Evolutionary conservation across 2,329 filamentous ascomycete genomes (phyloP), one percentile per base, ranked within the genome.

Genomic region (Neofusicoccum sp.): DNA sequence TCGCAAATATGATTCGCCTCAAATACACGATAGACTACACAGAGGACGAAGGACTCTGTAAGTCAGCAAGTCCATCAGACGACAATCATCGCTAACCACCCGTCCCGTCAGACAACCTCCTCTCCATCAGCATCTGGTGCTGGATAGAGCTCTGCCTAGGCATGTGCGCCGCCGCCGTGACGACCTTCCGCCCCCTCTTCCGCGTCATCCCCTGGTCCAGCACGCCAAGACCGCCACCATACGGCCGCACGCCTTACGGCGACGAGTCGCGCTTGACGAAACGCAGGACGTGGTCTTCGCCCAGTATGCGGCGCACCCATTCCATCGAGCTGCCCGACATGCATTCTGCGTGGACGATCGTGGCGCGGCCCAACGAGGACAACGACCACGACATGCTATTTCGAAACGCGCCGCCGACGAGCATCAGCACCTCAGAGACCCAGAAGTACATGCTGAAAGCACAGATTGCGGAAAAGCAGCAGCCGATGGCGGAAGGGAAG

Each of bases 1-100:
- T 58, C 30, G 54, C 54, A 6, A 58, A 44, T 20, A 58, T 58
- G 9, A 36, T 58, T 31, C 54, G 54, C 20, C 36, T 51, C 9
- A 51, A 51, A 28, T 31, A 16, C 9, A 8, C 36, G 7, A 58
- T 58, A n/a, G 24, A 40, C 31, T 58, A 45, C 31, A 3, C 12
- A 2, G 14, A 58, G 33, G 31, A 11, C n/a, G 41, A 58, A 6
- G 31, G 45, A n/a, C 41, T 58, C 31, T 51, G 47, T 36, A 34
- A 11, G 47, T 34, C n/a, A n/a, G n/a, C n/a, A n/a, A n/a, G n/a
- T n/a, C n/a, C n/a, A n/a, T n/a, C n/a, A 26, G 2, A 12, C 31
- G 12, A 9, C 7, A 5, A 3, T 36, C 14, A 9, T 51, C 36
- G 7, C 16, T 14, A 3, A 2, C 12, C 47, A 36, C 8, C 34